Evolutionary conservation across 1,139 yeast species (phyloP).

Genomic region (Nadsonia starkeyi-henricii): DNA sequence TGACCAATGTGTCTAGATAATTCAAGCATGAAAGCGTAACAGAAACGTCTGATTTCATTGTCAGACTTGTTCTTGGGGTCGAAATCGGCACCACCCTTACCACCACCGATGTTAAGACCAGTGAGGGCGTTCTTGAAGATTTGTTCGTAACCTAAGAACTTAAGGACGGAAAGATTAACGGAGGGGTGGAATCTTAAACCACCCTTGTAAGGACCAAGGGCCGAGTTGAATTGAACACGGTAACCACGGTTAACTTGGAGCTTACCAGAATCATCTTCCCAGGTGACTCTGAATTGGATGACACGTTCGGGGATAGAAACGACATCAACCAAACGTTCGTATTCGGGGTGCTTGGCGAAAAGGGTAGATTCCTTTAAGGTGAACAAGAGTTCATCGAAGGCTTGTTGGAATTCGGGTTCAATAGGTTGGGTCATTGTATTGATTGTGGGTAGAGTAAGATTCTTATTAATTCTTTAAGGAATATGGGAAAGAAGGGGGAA

Average conservation of each 20-base stretch:
- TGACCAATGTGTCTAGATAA: constrained; percentile 92
- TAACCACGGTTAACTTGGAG: constrained; percentile 91
- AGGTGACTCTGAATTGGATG: constrained; percentile 89
- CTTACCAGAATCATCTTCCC: constrained; percentile 93
- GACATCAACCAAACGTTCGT: constrained; percentile 77
- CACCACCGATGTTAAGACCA: constrained; percentile 97
- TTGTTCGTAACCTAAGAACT: constrained; percentile 96
- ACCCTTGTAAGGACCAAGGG: constrained; percentile 98
- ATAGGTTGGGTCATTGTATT: constrained; percentile 43
- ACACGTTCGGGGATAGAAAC: constrained; percentile 93
- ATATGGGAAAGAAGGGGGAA: background rate
- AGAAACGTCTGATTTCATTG: constrained; percentile 90
- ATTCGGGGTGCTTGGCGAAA: constrained; percentile 79
- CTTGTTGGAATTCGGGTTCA: constrained; percentile 99
- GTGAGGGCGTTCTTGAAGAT: constrained; percentile 96
- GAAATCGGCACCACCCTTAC: constrained; percentile 98
- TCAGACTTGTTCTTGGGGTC: constrained; percentile 93
- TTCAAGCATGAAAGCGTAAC: constrained; percentile 91
- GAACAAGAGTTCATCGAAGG: constrained; percentile 81
- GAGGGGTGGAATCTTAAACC: constrained; percentile 97
- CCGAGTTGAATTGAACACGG: constrained; percentile 97
- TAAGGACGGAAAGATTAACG: constrained; percentile 85
- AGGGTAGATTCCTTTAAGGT: constrained; percentile 87
- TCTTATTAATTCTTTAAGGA: too few species aligned
- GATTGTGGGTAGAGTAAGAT: too few species aligned